A percentile compares a stretch with the other conserved stretches of the same genome.
Conservation (phyloP, 768 basidiomycete genomes). For the Daedaleopsis nitida region DNA sequence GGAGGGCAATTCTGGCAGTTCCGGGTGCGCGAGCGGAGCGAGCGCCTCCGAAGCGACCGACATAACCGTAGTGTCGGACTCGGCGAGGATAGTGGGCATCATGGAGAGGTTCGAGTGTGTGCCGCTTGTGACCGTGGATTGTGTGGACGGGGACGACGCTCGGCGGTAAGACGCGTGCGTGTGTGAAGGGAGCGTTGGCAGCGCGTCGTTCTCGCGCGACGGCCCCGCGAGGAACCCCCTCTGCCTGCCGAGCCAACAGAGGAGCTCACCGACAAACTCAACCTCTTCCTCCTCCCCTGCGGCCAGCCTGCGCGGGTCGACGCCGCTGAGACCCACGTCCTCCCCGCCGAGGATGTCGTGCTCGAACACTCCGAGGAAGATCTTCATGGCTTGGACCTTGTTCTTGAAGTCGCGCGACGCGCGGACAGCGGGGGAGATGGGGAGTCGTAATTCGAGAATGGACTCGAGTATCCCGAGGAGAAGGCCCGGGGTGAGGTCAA, state of each 20-base stretch:
- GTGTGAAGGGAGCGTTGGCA: slow-evolving; percentile 6
- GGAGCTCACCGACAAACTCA: slow-evolving; percentile 62
- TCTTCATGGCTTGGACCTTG: slow-evolving; percentile 67
- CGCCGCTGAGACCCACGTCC: slow-evolving; percentile 63
- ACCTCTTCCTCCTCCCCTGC: slow-evolving; percentile 67
- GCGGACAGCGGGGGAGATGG: slow-evolving; percentile 40
- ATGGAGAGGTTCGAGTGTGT: slow-evolving; percentile 35
- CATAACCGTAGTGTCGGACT: slow-evolving; percentile 33
- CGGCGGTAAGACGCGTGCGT: background rate
- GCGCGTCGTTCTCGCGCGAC: slow-evolving; percentile 2
- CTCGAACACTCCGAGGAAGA: slow-evolving; percentile 75
- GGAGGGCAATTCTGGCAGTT: slow-evolving; percentile 8
- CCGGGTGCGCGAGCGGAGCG: slow-evolving; percentile 14
- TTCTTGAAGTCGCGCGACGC: slow-evolving; percentile 37
- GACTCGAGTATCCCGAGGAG: slow-evolving; percentile 72
- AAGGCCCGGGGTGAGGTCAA: slow-evolving; percentile 70
- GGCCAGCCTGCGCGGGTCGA: slow-evolving; percentile 69
- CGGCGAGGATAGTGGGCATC: slow-evolving; percentile 33
- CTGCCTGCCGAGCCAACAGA: slow-evolving; percentile 68
- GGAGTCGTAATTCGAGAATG: slow-evolving; percentile 55
- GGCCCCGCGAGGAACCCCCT: slow-evolving; percentile 35
- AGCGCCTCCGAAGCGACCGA: slow-evolving; percentile 26
- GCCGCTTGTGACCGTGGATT: slow-evolving; percentile 39
- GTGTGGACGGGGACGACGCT: slow-evolving; percentile 28
- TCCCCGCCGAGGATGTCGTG: slow-evolving; percentile 55